Evolutionary conservation across 78 protist genomes (phyloP), one percentile per base, ranked within the genome.

Genomic region (Tieghemostelium lacteum): DNA sequence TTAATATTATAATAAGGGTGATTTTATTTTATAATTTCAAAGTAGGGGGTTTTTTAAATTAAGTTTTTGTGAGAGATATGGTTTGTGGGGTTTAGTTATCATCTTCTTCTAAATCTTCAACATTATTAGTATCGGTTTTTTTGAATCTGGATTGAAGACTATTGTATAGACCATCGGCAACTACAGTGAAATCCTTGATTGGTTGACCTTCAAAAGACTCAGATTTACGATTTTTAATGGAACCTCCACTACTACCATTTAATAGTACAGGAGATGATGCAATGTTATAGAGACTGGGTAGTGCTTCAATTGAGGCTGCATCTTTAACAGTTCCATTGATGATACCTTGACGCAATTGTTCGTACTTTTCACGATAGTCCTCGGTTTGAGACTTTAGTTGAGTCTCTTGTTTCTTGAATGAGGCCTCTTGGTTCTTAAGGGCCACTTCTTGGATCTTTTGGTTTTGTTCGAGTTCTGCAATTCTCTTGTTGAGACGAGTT

Each of bases 151-250:
- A 34, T 67, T 80, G 75, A 1, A 80, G 69, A 19, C 76, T 66
- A n/a, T 64, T 64, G 39, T 80, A 80, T 20, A 80, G 76, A 36
- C 71, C 71, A 45, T 80, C 76, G 14, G 88, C 88, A 54, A 67
- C 67, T 14, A 67, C 54, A 2, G 76, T 19, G 19, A 50, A 7
- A 24, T 67, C 76, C 49, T 49, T 75, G 19, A 24, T 28, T 24
- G 33, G 76, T 20, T 1, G 61, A 37, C 26, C 19, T 6, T 42
- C 2, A 8, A 66, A 22, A 42, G 10, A 45, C 10, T 6, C 6
- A 45, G 6, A 6, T 14, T 45, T 45, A 14, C n/a, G 52, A 10
- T 45, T 45, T 45, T 45, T 45, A 45, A 45, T 14, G 34, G 36
- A 8, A n/a, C 31, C 45, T 19, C n/a, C 36, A 65, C 39, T 54